Base-by-base conservation (phyloP, 805 yeast species). In the Yueomyces sinensis region DNA sequence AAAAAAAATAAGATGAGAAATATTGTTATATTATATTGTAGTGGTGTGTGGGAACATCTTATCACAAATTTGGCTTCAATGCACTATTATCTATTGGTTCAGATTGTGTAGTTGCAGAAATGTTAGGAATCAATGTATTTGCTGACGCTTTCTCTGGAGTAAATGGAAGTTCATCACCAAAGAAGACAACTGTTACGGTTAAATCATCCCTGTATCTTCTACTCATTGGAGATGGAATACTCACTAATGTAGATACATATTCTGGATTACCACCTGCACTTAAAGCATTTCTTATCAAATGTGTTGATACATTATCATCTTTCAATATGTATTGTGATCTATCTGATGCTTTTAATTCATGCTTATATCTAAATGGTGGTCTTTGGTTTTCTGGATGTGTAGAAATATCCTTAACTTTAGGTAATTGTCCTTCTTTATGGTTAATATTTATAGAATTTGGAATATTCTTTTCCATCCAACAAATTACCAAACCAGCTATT, bases 101-200 rank as follows among this genome's bases (percentile, higher is more conserved):
- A n/a, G n/a, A n/a, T n/a, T n/a, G n/a, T n/a, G n/a, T n/a, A n/a
- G n/a, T n/a, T n/a, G n/a, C n/a, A n/a, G n/a, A n/a, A n/a, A n/a
- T n/a, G n/a, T n/a, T n/a, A n/a, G n/a, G n/a, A n/a, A n/a, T n/a
- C n/a, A n/a, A n/a, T n/a, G n/a, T n/a, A n/a, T n/a, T n/a, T n/a
- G n/a, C n/a, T n/a, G n/a, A n/a, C n/a, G n/a, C n/a, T n/a, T n/a
- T n/a, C n/a, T n/a, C n/a, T n/a, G n/a, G n/a, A n/a, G n/a, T n/a
- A n/a, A n/a, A n/a, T 20, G 28, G 28, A 13, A 25, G 27, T 20
- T 29, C 27, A 4, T 72, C 72, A 11, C 94, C 94, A 54, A 91
- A 91, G 58, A 91, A 91, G 2, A 89, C 83, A 17, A 91, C 98
- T 3, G 95, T 84, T 4, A 87, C 96, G 1, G 97, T 87, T 52